Base-by-base conservation (phyloP, 805 yeast genomes). In the Starmerella geochares region DNA sequence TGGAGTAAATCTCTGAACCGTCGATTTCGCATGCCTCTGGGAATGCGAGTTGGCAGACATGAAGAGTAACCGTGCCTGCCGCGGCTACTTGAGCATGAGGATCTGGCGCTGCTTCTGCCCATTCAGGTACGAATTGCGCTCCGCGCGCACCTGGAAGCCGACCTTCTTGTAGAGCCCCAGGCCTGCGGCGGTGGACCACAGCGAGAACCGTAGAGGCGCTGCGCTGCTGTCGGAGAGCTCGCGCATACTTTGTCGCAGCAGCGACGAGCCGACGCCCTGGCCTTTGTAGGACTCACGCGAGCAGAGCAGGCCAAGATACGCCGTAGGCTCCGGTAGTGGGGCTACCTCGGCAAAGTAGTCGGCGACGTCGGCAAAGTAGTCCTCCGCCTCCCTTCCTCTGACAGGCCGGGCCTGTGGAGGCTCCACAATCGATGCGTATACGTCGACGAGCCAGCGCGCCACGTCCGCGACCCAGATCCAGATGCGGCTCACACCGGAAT, bases 61-160 rank as follows among this genome's bases (percentile, higher is more conserved):
- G 29, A 27, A 27, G 8, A 27, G 11, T 27, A 27, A 27, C n/a
- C n/a, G n/a, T n/a, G n/a, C n/a, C n/a, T n/a, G 29, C 29, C 10
- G 29, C 11, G 29, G 10, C 8, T 31, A 27, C 44, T 40, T 40
- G 8, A 19, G 14, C 33, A 40, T 25, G 24, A 25, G 24, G 4
- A 27, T 19, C 23, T 25, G 33, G 16, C 44, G 32, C 44, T 40
- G 44, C 33, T 29, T 16, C 5, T 14, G 11, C 10, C 46, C 46
- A 21, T 29, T 29, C 20, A 42, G 14, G 5, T 19, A 4, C 19
- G 36, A 11, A 13, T 13, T 19, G 37, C 29, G 46, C 37, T 28
- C 37, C n/a, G 46, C 46, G n/a, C 37, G 35, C 36, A 42, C 46
- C 20, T 13, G 17, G 46, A 42, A 42, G n/a, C 46, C 46, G 27